Evolutionary conservation across 2,329 filamentous ascomycete genomes (phyloP), one percentile per base, ranked within the genome.

Genomic region (Niveomyces coronatus): DNA sequence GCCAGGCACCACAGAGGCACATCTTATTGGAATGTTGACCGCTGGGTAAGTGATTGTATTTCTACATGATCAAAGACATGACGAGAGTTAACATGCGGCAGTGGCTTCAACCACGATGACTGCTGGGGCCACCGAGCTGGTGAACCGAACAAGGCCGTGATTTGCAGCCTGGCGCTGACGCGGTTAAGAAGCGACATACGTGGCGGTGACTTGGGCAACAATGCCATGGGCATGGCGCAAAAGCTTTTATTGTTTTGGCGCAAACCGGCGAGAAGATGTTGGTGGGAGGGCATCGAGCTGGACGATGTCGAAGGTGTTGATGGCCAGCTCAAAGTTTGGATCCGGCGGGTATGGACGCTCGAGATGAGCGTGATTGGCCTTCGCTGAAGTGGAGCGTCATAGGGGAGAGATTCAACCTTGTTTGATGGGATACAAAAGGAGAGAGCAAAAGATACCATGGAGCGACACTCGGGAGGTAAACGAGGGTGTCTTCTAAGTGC

Each of bases 21-120:
- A 98, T 67, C 70, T 98, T 27, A 98, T 98, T 53, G 91, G 98
- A 67, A 98, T 98, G 91, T 64, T 98, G 62, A 98, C 91, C 39
- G 91, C 91, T 55, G 91, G 89, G 89, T 96, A 70, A 64, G 82
- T 19, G 31, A 30, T 20, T 16, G 9, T 35, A 35, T n/a, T 24
- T 11, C 10, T 20, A 9, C 15, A 18, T 9, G 14, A 9, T 10
- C 30, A 18, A 26, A 4, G 2, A 11, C 14, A 37, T 16, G 32
- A 18, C 50, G 47, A 37, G 52, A 37, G 29, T 49, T 45, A 22
- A 39, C 35, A 31, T 6, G 15, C 34, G 32, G 9, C 49, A 96
- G 91, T 49, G 91, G 91, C 26, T 98, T 98, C 66, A 88, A 96
- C 57, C 85, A 94, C 53, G 85, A 95, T 47, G 91, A 98, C 57